Conservation (phyloP, 257 asterid genomes). For the Solanum medicagineum region DNA sequence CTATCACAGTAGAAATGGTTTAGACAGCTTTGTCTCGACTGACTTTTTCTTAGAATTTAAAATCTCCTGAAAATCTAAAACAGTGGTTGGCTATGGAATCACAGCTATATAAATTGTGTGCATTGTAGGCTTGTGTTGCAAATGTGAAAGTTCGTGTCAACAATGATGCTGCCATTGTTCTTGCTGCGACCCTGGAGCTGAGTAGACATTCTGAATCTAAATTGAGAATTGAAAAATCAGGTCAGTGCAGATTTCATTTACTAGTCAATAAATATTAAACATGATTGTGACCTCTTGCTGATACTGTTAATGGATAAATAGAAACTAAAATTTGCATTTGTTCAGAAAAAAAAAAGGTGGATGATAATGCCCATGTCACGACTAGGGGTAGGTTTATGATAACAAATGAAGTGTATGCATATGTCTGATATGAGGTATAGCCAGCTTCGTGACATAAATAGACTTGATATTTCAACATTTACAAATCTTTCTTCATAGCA, state of each 20-base stretch:
- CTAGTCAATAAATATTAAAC: not conserved
- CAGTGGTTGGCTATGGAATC: not conserved
- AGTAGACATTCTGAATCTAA: constrained; percentile 31
- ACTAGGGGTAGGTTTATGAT: not conserved
- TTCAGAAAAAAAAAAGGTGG: not conserved
- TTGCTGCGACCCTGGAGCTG: constrained; percentile 55
- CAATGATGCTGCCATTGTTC: constrained; percentile 57
- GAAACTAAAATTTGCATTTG: not conserved
- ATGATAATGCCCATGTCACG: not conserved
- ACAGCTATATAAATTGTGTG: not conserved
- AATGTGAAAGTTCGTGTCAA: constrained; percentile 41
- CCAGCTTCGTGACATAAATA: not conserved
- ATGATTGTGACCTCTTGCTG: not conserved
- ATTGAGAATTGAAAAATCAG: constrained; percentile 41
- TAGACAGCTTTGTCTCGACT: not conserved
- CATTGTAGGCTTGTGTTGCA: constrained; percentile 51
- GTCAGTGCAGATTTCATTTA: constrained; percentile 18
- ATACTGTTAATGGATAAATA: not conserved
- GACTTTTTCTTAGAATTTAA: not conserved
- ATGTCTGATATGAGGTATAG: not conserved
- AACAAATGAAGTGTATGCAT: not conserved
- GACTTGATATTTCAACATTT: not conserved
- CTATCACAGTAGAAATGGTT: not conserved
- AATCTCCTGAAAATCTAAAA: not conserved
- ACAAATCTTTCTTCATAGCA: not conserved